A percentile compares a stretch with the other conserved stretches of the same genome.
phyloP scores from a whole-genome alignment of 2,329 filamentous ascomycete genomes.

The Aspergillus sp. region DNA sequence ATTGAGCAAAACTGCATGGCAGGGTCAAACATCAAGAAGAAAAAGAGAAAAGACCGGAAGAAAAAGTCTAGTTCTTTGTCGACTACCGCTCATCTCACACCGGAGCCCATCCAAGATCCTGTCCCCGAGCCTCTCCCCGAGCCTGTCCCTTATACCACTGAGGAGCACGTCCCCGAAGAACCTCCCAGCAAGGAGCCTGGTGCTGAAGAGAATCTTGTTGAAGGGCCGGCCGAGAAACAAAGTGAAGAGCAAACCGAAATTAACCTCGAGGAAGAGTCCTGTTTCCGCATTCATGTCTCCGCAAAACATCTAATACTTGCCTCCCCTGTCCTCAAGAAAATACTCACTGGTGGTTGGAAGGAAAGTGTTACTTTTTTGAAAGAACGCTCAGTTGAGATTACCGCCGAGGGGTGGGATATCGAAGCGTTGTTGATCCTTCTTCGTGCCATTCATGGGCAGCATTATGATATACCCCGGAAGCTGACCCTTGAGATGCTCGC shows the following conservation, averaged over 20 bases:
- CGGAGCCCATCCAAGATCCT: background rate
- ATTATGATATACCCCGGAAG: slow-evolving; percentile 12
- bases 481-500: slow-evolving; percentile 23
- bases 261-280: background rate
- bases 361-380: slow-evolving; percentile 14
- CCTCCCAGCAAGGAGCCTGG: background rate
- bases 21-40: background rate
- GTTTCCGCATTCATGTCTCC: slow-evolving; percentile 22
- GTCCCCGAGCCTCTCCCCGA: background rate
- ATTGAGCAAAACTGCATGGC: background rate
- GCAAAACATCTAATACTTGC: slow-evolving; percentile 23
- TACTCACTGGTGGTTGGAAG: slow-evolving; percentile 20
- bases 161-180: background rate
- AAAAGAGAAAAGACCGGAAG: background rate
- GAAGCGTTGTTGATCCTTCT: slow-evolving; percentile 26
- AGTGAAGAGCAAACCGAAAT: background rate
- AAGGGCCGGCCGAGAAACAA: background rate
- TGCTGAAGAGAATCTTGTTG: background rate
- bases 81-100: background rate
- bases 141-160: too few relatives aligned
- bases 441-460: slow-evolving; percentile 22
- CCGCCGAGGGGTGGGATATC: slow-evolving; percentile 22
- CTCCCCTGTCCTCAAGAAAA: slow-evolving; percentile 21
- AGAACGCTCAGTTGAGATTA: slow-evolving; percentile 22
- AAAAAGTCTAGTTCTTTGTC: background rate